phyloP scores from a whole-genome alignment of 2,329 filamentous ascomycete species.

The Domatiomyces catenatus region DNA sequence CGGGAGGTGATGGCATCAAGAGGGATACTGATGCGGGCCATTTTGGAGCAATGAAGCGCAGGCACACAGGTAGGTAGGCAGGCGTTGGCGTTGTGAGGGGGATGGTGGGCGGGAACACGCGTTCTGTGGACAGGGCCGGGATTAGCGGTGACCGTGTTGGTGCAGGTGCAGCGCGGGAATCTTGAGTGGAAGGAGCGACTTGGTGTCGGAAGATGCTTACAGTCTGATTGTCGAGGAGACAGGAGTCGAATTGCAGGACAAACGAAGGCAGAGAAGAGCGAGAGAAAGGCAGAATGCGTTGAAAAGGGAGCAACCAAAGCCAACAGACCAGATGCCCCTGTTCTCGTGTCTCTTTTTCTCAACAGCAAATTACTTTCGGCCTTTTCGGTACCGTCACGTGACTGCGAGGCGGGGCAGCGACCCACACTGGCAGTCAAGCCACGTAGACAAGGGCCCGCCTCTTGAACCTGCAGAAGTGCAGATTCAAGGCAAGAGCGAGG shows the following conservation, averaged over 20 bases:
- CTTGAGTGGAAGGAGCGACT: background rate
- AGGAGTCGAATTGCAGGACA: background rate
- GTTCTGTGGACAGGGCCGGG: background rate
- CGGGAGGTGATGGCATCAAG: slow-evolving; percentile 82
- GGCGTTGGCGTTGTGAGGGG: background rate
- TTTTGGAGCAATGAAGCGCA: slow-evolving; percentile 24
- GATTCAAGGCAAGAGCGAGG: background rate
- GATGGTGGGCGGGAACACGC: background rate
- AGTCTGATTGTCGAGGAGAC: background rate
- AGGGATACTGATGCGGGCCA: slow-evolving; percentile 85
- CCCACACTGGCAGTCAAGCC: background rate
- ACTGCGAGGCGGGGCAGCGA: background rate
- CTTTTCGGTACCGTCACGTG: background rate
- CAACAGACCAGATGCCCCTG: background rate
- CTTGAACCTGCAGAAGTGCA: slow-evolving; percentile 1
- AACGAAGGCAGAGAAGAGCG: background rate
- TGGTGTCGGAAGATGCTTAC: background rate
- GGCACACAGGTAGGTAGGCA: too few species aligned
- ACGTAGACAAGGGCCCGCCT: slow-evolving; percentile 1
- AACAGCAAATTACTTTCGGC: background rate
- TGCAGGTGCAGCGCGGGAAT: background rate
- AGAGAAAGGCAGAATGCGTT: background rate
- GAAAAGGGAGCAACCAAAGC: background rate
- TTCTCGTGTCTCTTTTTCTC: background rate
- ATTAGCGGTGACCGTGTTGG: background rate